Percentiles rank a stretch among this genome's conserved stretches.
These are phyloP conservation scores for Coprinopsis marcescibilis DNA, from an alignment of 768 basidiomycete genomes.

Conservation along the genomic window DNA sequence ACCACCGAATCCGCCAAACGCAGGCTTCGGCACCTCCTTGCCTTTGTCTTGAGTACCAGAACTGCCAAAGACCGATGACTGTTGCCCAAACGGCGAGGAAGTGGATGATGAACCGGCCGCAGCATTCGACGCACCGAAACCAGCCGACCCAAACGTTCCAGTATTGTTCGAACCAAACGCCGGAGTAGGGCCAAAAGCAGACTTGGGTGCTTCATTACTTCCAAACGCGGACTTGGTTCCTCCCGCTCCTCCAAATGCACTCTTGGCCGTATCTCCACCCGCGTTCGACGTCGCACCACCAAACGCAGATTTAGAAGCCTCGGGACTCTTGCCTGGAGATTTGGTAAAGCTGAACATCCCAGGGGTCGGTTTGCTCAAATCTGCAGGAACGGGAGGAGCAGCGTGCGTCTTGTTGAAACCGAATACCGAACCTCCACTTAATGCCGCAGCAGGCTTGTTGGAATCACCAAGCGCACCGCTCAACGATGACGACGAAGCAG, in stretches of 20 bases:
- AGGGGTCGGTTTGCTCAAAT: neutral
- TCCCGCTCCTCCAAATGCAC: neutral
- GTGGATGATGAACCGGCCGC: neutral
- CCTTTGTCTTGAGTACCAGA: conserved; percentile 4
- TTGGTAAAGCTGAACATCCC: neutral
- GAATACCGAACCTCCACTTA: neutral
- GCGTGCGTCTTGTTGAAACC: conserved; percentile 10
- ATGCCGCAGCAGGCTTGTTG: neutral
- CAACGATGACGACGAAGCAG: neutral
- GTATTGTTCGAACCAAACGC: neutral
- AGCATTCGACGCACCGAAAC: neutral
- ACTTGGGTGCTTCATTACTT: too few relatives aligned
- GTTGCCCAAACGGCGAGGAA: conserved; percentile 1
- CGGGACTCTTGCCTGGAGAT: neutral
- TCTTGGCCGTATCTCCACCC: neutral
- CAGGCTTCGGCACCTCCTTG: neutral
- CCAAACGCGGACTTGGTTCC: neutral
- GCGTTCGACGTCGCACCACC: neutral
- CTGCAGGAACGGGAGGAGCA: conserved; percentile 8
- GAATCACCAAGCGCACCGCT: neutral
- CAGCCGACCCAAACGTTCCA: neutral
- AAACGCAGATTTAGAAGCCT: neutral
- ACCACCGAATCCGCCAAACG: neutral
- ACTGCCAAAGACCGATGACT: neutral
- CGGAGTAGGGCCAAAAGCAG: neutral